phyloP scores from a whole-genome alignment of 805 yeast species.

The Yarrowia sp. region DNA sequence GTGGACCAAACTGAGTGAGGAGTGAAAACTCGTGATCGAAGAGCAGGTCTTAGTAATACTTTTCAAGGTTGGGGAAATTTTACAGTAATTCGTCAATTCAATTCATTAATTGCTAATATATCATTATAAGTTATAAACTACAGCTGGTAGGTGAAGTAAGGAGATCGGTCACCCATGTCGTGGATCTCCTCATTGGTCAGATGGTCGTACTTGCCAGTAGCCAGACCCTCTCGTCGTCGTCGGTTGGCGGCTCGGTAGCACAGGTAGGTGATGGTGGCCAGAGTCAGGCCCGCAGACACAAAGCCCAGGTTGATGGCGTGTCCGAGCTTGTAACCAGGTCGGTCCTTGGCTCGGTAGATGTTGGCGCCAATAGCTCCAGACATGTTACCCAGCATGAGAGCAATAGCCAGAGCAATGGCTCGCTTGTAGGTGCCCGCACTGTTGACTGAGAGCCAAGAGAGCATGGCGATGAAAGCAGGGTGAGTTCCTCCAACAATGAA shows the following conservation, averaged over 20 bases:
- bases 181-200: conserved; percentile 24
- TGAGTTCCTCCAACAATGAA: conserved; percentile 61
- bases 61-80: too few relatives aligned
- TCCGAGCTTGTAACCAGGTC: conserved; percentile 63
- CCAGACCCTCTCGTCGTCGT: conserved; percentile 24
- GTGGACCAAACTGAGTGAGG: too few relatives aligned
- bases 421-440: conserved; percentile 63
- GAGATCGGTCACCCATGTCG: conserved; percentile 38
- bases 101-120: not conserved
- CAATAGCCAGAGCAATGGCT: conserved; percentile 60
- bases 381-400: conserved; percentile 68
- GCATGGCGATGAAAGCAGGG: conserved; percentile 63
- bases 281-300: conserved; percentile 49
- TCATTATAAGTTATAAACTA: not conserved
- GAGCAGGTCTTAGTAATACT: too few relatives aligned
- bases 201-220: conserved; percentile 30
- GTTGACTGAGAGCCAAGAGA: conserved; percentile 66
- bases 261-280: conserved; percentile 12
- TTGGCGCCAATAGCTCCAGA: conserved; percentile 67
- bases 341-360: conserved; percentile 59
- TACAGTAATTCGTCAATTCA: too few relatives aligned
- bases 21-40: too few relatives aligned
- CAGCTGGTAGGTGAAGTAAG: conserved; percentile 32
- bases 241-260: conserved; percentile 33
- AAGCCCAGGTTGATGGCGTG: conserved; percentile 58